Conservation (phyloP, 1,284 basidiomycete genomes). For the Cerioporus squamosus region DNA sequence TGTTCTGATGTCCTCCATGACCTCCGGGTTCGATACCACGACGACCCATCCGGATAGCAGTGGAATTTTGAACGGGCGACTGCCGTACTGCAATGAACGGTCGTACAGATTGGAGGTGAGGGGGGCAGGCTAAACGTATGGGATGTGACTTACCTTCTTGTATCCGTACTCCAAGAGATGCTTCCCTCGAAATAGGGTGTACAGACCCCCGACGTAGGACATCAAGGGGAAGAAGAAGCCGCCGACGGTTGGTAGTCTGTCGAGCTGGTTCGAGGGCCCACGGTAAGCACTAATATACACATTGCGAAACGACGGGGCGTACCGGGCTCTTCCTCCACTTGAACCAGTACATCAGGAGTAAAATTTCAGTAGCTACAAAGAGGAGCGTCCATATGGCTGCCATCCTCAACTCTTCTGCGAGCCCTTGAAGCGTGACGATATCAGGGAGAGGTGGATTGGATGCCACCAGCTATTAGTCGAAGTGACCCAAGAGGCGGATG, state of each 20-base stretch:
- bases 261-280: background rate
- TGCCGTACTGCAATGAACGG: constrained; percentile 9
- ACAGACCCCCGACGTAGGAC: constrained; percentile 39
- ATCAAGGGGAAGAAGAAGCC: constrained; percentile 35
- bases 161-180: constrained; percentile 43
- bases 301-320: no score
- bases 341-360: no score
- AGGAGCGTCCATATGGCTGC: no score
- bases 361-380: no score
- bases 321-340: no score
- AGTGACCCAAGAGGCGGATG: no score
- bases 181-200: constrained; percentile 35
- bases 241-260: constrained; percentile 39
- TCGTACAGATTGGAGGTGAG: background rate
- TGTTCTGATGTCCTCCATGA: constrained; percentile 33
- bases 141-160: constrained; percentile 31
- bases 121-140: no score
- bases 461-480: no score
- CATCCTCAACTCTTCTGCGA: no score
- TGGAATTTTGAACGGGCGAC: constrained; percentile 37
- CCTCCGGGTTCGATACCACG: constrained; percentile 22
- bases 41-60: constrained; percentile 37
- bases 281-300: no score
- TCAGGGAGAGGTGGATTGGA: no score
- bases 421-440: no score